Evolutionary conservation across 116 monocot genomes (phyloP), one percentile per base, ranked within the genome.

Genomic region (Dioscorea cayenensis): DNA sequence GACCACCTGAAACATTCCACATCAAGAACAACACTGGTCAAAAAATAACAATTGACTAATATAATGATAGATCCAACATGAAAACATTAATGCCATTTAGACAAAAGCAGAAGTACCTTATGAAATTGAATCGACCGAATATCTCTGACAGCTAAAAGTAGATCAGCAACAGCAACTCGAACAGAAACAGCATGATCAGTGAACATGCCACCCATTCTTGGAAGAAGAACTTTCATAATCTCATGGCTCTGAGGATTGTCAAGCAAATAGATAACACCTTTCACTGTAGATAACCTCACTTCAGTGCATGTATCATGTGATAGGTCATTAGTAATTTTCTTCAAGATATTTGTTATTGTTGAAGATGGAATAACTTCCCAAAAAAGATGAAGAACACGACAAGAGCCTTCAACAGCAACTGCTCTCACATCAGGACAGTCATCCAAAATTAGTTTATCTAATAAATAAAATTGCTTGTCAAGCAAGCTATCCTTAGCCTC

Each of bases 311-410:
- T 61, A 70, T 99, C 97, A 76, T 69, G 55, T 29, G 89, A 82
- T 70, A 89, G 84, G 66, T 81, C 72, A 68, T 89, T 89, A 74
- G 89, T 64, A 74, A 94, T 85, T 63, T 85, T 93, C 35, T 78
- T 71, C 69, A 99, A 72, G 66, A 91, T 32, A 50, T 82, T 93
- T 66, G 91, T 84, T 66, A 94, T 89, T 12, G 67, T 85, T 64
- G 86, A 73, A 75, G 97, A 83, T 78, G 97, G 89, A 69, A 99
- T 85, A 62, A 99, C 82, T 87, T 99, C 97, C 97, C 97, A 99
- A 77, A 89, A 99, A 37, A 86, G 61, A 82, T 83, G 76, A 75
- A 99, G 88, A 73, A 99, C 86, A 36, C 93, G 93, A 58, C 86
- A 99, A 27, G 79, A 82, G 3, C 97, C 94, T 82, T 99, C 94